Base-by-base conservation (phyloP, 2,329 filamentous ascomycete genomes). In the Diaporthe ilicicola region DNA sequence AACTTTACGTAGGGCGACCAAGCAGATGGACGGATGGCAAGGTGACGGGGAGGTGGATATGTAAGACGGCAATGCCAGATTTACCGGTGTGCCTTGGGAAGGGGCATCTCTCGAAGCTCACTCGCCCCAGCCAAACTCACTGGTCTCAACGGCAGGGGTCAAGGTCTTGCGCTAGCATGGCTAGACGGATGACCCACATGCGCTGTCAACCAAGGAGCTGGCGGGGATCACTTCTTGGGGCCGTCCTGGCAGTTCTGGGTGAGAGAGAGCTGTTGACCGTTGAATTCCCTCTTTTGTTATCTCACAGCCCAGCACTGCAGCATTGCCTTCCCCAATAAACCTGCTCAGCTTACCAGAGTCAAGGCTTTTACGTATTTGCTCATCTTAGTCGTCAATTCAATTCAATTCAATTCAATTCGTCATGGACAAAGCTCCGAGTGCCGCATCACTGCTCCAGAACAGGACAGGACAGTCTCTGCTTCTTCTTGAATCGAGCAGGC, bases 1-100 rank as follows among this genome's bases (percentile, higher is more conserved):
- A 7, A 53, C 24, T 19, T 22, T 27, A 56, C 68, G 37, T 74
- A 74, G 48, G 73, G 73, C 71, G 62, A 56, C 69, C 73, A 74
- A 71, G 29, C 59, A 74, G 50, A 70, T 64, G 10, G 48, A 55
- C 44, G 54, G 61, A 42, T 24, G 54, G 22, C 34, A 32, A 12
- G 34, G 22, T 54, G 27, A 39, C 24, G 51, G 24, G 27, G 37
- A 66, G 24, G 48, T n/a, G 32, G 27, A 50, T 17, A 48, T 59
- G 71, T 68, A 69, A 73, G 69, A 71, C 51, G 55, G 56, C 55
- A 62, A 62, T 61, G 37, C 27, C 56, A 65, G 34, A 65, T 50
- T 19, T 42, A 71, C 51, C 64, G 65, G 71, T 68, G 71, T 73
- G 69, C 69, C 65, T 56, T n/a, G 17, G 51, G 22, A 19, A 42